Evolutionary conservation across 2,329 filamentous ascomycete genomes (phyloP).

Genomic region (Knufia petricola): DNA sequence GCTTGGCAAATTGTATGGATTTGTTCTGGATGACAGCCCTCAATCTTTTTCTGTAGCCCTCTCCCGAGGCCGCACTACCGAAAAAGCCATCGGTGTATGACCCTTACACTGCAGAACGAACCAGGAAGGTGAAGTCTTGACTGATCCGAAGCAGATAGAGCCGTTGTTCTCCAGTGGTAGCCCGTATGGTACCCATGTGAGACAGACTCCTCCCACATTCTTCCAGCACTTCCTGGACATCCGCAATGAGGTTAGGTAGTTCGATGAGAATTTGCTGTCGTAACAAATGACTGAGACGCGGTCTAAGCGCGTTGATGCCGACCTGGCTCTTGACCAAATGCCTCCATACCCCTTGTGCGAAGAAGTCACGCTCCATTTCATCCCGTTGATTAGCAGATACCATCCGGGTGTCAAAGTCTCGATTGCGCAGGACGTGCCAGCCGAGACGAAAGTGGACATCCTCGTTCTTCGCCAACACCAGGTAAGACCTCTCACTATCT

Average conservation of each 20-base stretch:
- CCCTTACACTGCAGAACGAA: slow-evolving; percentile 25
- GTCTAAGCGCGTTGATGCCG: slow-evolving; percentile 26
- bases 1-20: slow-evolving; percentile 17
- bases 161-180: slow-evolving; percentile 23
- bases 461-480: slow-evolving; percentile 33
- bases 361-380: slow-evolving; percentile 28
- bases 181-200: slow-evolving; percentile 39
- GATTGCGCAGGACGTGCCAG: slow-evolving; percentile 42
- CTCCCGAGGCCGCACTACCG: slow-evolving; percentile 17
- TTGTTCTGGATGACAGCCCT: slow-evolving; percentile 26
- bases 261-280: slow-evolving; percentile 27
- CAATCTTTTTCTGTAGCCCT: slow-evolving; percentile 25
- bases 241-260: slow-evolving; percentile 30
- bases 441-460: slow-evolving; percentile 31
- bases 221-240: slow-evolving; percentile 27
- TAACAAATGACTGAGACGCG: slow-evolving; percentile 28
- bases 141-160: slow-evolving; percentile 15
- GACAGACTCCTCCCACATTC: slow-evolving; percentile 32
- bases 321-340: slow-evolving; percentile 22
- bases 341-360: slow-evolving; percentile 27
- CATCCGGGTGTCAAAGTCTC: slow-evolving; percentile 30
- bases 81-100: slow-evolving; percentile 30
- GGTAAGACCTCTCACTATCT: slow-evolving; percentile 28
- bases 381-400: slow-evolving; percentile 23
- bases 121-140: slow-evolving; percentile 15